Base-by-base conservation (phyloP, 768 basidiomycete species). In the Termitomyces sp. region DNA sequence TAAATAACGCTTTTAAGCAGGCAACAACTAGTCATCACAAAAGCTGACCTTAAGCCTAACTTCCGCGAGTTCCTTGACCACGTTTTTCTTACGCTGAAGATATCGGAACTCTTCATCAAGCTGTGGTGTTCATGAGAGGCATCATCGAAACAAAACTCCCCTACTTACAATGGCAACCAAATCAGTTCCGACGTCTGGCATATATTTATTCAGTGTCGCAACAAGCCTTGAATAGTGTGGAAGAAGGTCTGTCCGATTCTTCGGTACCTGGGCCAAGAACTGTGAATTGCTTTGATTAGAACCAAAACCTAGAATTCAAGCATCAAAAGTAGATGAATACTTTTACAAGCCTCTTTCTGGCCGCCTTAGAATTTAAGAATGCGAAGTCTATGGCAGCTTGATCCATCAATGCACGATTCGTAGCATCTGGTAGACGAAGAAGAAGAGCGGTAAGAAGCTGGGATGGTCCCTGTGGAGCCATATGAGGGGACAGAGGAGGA, bases 41-140 rank as follows among this genome's bases (percentile, higher is more conserved):
- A 8, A 33, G 63, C 71, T 43, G 61, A 91, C 95, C 83, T 94
- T 97, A 58, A 89, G 75, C 55, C 97, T 80, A 41, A 88, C 80
- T 74, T 95, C 92, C 14, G 90, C 79, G 2, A 98, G 78, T 70
- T 98, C 95, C 68, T 90, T 91, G 32, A 96, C 87, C 1, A 95
- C 87, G 51, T 91, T 93, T 74, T 93, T 94, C 77, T 98, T 98
- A 56, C 89, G 79, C 67, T 98, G 96, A 13, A 99, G 76, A 67
- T 98, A 99, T 8, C 93, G 84, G 70, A 98, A 95, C 70, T 98
- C 96, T 65, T 98, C 96, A 64, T 98, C 95, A 55, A 99, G 82
- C 95, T 97, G 66, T 28, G 52, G 28, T 50, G 48, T 6, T 38
- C 35, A 28, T 58, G 63, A 62, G 44, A 48, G 20, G 57, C 38